Evolutionary conservation across 805 yeast species (phyloP), one percentile per base, ranked within the genome.

Genomic region (Kuraishia hungarica): DNA sequence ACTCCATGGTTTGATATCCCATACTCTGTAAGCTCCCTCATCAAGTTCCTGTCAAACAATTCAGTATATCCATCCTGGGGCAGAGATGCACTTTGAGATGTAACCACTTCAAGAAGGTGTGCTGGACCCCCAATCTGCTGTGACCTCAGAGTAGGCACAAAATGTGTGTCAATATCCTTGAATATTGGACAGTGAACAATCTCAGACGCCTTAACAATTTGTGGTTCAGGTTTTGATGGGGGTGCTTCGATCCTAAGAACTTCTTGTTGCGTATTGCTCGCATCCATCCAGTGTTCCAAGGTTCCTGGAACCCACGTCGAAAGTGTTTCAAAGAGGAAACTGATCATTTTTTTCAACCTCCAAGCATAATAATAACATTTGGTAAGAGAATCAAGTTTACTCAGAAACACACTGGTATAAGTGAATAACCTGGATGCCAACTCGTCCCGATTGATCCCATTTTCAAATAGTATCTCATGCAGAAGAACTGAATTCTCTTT

Each of bases 301-400:
- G 60, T 59, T 15, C 62, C 61, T 7, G 60, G 59, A 52, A 56
- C 58, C 65, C 68, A 62, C 8, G 58, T 59, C 39, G 64, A 67
- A 55, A 71, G 60, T 20, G 70, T 66, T 51, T 70, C 69, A 58
- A 65, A 69, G 58, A 71, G 70, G 54, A 71, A 72, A 28, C 70
- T 72, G 49, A 72, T 76, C 56, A 74, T 64, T 56, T 74, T 75
- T 55, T 69, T 70, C 54, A 75, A 65, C 56, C 77, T 68, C 78
- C 79, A 75, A 1, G 78, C 77, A 58, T 75, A 75, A 58, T 75
- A 75, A 59, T 75, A 75, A 48, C 67, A 64, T 56, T 69, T 71
- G 1, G 78, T 72, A 35, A 71, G 63, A 13, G 59, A 58, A 53
- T 70, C 74, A 51, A 71, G 61, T 53, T 73, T 70, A 39, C 67